Evolutionary conservation across 1,139 yeast species (phyloP).

Genomic region (Casaregolazyma suthepensis): DNA sequence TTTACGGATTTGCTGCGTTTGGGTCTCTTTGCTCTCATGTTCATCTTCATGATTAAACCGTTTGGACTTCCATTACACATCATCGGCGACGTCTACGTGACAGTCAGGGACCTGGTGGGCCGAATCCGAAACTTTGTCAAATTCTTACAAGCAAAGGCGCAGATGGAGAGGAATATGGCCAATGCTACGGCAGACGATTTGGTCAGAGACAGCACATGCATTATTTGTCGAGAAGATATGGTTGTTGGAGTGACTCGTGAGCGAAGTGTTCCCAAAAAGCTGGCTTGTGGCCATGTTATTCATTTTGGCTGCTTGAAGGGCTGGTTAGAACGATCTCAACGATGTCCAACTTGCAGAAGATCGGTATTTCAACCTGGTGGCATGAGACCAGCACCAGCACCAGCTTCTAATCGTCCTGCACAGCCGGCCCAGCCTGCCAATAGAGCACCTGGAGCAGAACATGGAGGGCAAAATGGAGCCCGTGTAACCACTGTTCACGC

Average conservation of each 20-base stretch:
- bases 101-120: conserved; percentile 44
- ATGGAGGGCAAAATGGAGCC: background rate
- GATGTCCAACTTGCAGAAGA: conserved; percentile 86
- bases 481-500: background rate
- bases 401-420: conserved; percentile 5
- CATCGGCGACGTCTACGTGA: conserved; percentile 58
- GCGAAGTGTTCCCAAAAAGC: conserved; percentile 63
- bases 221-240: conserved; percentile 86
- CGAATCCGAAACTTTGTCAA: conserved; percentile 49
- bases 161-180: conserved; percentile 57
- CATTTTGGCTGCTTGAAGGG: conserved; percentile 87
- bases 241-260: conserved; percentile 29
- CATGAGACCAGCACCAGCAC: background rate
- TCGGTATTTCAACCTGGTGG: conserved; percentile 42
- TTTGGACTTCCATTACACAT: conserved; percentile 58
- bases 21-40: conserved; percentile 45
- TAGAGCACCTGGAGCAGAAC: background rate
- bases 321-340: conserved; percentile 89
- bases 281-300: conserved; percentile 79
- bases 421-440: background rate
- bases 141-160: conserved; percentile 56
- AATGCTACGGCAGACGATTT: conserved; percentile 59
- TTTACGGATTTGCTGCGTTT: conserved; percentile 37
- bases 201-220: conserved; percentile 58
- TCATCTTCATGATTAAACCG: conserved; percentile 43